phyloP scores from a whole-genome alignment of 1,284 basidiomycete genomes.

The Taiwanofungus camphoratus region DNA sequence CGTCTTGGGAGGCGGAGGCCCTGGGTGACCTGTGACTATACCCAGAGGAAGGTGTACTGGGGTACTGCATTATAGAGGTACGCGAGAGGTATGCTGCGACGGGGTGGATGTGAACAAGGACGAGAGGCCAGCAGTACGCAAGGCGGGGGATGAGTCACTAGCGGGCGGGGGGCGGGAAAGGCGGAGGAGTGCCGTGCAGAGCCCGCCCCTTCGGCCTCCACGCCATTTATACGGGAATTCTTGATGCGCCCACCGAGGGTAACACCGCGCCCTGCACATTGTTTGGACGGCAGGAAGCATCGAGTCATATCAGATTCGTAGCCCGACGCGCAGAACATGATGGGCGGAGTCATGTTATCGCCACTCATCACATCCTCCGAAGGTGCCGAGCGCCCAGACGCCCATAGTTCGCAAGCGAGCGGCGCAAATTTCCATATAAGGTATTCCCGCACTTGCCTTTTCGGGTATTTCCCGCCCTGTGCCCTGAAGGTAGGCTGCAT shows the following conservation, averaged over 20 bases:
- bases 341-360: slow-evolving; percentile 2
- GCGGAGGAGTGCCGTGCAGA: not conserved
- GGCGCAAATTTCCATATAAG: slow-evolving; percentile 2
- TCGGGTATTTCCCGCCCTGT: not conserved
- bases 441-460: not conserved
- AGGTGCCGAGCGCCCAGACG: slow-evolving; percentile 3
- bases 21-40: not conserved
- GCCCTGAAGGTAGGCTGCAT: not conserved
- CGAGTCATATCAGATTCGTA: slow-evolving; percentile 4
- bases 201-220: not conserved
- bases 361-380: not conserved
- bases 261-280: slow-evolving; percentile 4
- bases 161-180: slow-evolving; percentile 1
- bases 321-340: slow-evolving; percentile 4
- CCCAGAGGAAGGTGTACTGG: slow-evolving; percentile 4
- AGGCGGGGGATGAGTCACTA: not conserved
- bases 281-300: not conserved
- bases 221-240: slow-evolving; percentile 6
- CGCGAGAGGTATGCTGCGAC: not conserved
- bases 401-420: not conserved
- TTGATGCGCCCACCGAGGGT: not conserved
- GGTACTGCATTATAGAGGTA: slow-evolving; percentile 2
- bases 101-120: not conserved
- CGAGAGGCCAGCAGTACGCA: slow-evolving; percentile 1
- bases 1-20: not conserved